Conservation (phyloP, 441 rosid genomes). For the Bocquillonia castaneifolia region DNA sequence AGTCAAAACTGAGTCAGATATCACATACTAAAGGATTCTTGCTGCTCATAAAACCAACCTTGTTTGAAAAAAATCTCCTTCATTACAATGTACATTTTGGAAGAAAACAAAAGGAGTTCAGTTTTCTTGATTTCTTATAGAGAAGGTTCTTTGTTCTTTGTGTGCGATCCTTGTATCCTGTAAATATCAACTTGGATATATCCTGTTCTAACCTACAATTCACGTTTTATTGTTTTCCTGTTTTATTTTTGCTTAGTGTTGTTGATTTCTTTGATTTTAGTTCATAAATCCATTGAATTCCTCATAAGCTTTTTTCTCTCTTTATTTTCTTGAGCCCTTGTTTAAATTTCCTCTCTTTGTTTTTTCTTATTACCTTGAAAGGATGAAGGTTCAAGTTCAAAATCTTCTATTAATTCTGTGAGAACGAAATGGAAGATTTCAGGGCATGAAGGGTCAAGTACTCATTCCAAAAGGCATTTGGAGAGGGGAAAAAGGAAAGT, state of each 20-base stretch:
- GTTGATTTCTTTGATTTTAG: background rate
- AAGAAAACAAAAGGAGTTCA: background rate
- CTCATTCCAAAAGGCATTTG: constrained; percentile 21
- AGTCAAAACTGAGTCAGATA: background rate
- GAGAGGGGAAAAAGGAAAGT: constrained; percentile 39
- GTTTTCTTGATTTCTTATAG: background rate
- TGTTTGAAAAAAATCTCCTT: background rate
- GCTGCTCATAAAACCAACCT: background rate
- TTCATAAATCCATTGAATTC: background rate
- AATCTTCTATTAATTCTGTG: constrained; percentile 24
- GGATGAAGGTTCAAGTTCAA: constrained; percentile 30
- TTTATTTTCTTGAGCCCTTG: background rate
- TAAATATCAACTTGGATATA: background rate
- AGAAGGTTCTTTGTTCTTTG: background rate
- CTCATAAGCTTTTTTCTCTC: background rate
- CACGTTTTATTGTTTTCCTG: no score
- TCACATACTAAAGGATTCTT: background rate
- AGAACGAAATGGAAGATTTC: constrained; percentile 30
- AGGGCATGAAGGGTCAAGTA: constrained; percentile 31
- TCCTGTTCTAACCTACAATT: background rate
- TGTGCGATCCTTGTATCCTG: background rate
- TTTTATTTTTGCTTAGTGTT: background rate
- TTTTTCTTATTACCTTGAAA: constrained; percentile 20
- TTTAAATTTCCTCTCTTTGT: background rate
- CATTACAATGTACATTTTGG: background rate